phyloP scores from a whole-genome alignment of 2,329 filamentous ascomycete species.

The Aspergillus pseudoterreus region DNA sequence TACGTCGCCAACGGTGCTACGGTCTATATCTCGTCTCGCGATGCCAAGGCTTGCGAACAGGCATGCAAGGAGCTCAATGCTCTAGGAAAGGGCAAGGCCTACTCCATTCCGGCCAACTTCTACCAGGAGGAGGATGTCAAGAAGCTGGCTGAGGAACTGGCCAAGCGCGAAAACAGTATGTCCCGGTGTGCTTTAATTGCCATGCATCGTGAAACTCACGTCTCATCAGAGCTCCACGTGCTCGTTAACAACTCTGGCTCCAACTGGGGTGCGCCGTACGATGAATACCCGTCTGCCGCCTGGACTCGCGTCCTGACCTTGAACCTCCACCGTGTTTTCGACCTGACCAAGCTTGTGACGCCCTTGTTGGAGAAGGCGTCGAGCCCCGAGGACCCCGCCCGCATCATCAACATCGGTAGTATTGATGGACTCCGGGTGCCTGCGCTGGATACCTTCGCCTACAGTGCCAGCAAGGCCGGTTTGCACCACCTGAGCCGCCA shows the following conservation, averaged over 20 bases:
- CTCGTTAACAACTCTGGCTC: slow-evolving; percentile 53
- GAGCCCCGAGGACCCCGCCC: slow-evolving; percentile 40
- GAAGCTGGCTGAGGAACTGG: slow-evolving; percentile 46
- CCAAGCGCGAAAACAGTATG: slow-evolving; percentile 51
- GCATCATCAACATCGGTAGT: slow-evolving; percentile 54
- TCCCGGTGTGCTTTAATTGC: slow-evolving; percentile 31
- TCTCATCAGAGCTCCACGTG: slow-evolving; percentile 41
- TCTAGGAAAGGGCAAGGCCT: slow-evolving; percentile 50
- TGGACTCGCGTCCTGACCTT: slow-evolving; percentile 57
- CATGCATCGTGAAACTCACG: neutral
- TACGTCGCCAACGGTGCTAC: slow-evolving; percentile 51
- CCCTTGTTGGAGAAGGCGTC: slow-evolving; percentile 46
- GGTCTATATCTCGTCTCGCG: slow-evolving; percentile 53
- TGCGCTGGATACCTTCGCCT: slow-evolving; percentile 50
- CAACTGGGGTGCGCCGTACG: slow-evolving; percentile 55
- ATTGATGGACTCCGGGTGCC: slow-evolving; percentile 54
- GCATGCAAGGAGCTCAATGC: slow-evolving; percentile 47
- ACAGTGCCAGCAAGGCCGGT: slow-evolving; percentile 53
- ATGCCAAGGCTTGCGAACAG: slow-evolving; percentile 48
- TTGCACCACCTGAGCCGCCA: slow-evolving; percentile 52
- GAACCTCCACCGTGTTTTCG: slow-evolving; percentile 54
- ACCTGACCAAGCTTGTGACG: slow-evolving; percentile 46
- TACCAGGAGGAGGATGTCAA: slow-evolving; percentile 52
- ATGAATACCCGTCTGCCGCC: slow-evolving; percentile 55
- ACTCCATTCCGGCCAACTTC: slow-evolving; percentile 50